Base-by-base conservation (phyloP, 2,329 filamentous ascomycete genomes). In the Hymenoscyphus albidus region DNA sequence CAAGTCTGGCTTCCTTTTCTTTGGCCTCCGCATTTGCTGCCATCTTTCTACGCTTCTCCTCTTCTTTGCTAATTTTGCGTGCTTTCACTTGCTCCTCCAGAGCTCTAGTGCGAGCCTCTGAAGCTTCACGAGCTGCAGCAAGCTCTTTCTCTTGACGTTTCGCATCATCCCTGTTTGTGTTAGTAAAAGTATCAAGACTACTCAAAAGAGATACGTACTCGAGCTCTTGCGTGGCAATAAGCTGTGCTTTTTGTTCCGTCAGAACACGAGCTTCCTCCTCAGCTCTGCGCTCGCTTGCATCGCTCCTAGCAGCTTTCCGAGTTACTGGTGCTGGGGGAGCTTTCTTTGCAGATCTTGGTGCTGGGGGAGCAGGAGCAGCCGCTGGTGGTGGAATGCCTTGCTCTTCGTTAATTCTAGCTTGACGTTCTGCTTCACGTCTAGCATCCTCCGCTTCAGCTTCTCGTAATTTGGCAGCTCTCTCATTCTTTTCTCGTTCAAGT, bases 371-470 rank as follows among this genome's bases (percentile, higher is more conserved):
- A 13, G 72, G 67, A 35, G 68, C 61, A 39, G 61, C 18, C 22
- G 68, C 60, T 48, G 74, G 72, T 22, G 73, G 69, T 58, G 71
- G 68, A 39, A 73, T 70, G 35, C 74, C 74, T 63, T 75, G 73
- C 62, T 76, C 73, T 60, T 76, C 73, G 22, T 72, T 72, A 27
- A 76, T 72, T 62, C 74, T 71, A 39, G 75, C 69, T 74, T 96
- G 92, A 66, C 93, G 86, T 77, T 98, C 93, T 69, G 91, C 82
- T 74, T 99, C 95, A 35, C 95, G 88, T 68, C 88, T 90, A 10
- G 90, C 87, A 78, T 98, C 94, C 78, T 99, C 95, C 73, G 96
- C 95, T 76, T 99, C 95, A 2, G 95, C 95, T 77, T 95, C 90
- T 64, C 86, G 88, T 51, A 96, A 80, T 72, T 95, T 93, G 48